Evolutionary conservation across 306 rosid species (phyloP).

Genomic region (Casuarina equisetifolia): DNA sequence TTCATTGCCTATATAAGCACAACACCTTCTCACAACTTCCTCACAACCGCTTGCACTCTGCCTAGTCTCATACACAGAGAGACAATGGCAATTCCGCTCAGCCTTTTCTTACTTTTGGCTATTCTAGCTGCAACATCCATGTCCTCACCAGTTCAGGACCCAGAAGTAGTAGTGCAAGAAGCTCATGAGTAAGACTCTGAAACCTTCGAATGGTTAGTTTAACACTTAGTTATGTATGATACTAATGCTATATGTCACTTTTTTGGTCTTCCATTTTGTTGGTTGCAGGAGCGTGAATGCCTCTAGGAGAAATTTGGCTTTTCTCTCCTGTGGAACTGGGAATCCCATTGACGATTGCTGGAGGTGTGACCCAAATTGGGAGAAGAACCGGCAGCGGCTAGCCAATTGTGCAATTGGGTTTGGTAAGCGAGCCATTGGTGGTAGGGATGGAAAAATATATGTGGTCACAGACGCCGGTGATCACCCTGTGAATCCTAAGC

Average conservation of each 20-base stretch:
- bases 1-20: constrained; percentile 47
- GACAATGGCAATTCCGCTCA: constrained; percentile 55
- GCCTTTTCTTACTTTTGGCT: constrained; percentile 30
- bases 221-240: too few relatives aligned
- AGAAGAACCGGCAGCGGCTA: constrained; percentile 55
- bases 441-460: constrained; percentile 72
- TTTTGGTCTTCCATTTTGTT: background rate
- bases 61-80: constrained; percentile 10
- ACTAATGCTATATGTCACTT: too few relatives aligned
- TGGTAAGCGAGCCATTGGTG: constrained; percentile 82
- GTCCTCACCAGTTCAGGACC: constrained; percentile 59
- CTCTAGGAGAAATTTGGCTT: constrained; percentile 64
- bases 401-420: constrained; percentile 89
- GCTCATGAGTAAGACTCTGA: constrained; percentile 55
- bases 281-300: constrained; percentile 67
- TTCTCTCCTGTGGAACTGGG: constrained; percentile 67
- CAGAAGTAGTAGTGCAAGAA: constrained; percentile 57
- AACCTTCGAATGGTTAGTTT: background rate
- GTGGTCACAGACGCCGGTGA: constrained; percentile 67
- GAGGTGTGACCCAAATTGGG: constrained; percentile 87
- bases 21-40: constrained; percentile 25
- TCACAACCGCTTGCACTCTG: constrained; percentile 38
- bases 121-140: constrained; percentile 40
- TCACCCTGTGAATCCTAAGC: constrained; percentile 73
- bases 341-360: constrained; percentile 96